These are phyloP conservation scores for Edaphochlamys debaryana DNA, from an alignment of 139 green algal species.

Conservation along the genomic window DNA sequence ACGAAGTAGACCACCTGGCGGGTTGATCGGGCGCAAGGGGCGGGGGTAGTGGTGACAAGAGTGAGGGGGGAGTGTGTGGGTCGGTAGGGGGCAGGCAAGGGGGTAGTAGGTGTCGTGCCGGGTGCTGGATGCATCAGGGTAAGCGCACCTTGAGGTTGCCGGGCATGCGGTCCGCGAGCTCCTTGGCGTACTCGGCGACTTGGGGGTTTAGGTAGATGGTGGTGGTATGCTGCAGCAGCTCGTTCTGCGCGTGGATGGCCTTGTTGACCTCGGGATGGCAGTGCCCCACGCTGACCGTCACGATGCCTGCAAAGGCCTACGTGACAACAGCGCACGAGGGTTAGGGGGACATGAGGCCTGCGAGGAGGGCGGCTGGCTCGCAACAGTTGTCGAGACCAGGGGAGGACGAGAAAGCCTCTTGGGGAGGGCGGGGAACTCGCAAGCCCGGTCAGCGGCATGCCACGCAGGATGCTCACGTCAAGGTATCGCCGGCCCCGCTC, in stretches of 20 bases:
- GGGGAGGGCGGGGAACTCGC: too few relatives aligned
- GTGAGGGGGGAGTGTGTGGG: background rate
- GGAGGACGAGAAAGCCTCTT: too few relatives aligned
- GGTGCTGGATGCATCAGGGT: background rate
- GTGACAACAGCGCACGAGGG: too few relatives aligned
- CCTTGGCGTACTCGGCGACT: constrained; percentile 83
- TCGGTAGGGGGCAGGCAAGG: background rate
- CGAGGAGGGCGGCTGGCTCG: background rate
- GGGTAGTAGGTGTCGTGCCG: background rate
- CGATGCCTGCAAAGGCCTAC: constrained; percentile 96
- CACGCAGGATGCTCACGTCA: too few relatives aligned
- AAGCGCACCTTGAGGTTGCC: constrained; percentile 73
- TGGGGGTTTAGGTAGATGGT: constrained; percentile 91
- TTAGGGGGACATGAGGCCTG: too few relatives aligned
- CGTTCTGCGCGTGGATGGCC: constrained; percentile 71
- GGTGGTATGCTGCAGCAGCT: constrained; percentile 85
- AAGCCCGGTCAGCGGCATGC: too few relatives aligned
- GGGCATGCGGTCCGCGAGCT: constrained; percentile 82
- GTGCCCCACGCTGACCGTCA: constrained; percentile 94
- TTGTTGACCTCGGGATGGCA: constrained; percentile 82
- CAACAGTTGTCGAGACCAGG: background rate
- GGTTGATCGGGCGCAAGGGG: background rate
- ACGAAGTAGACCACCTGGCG: constrained; percentile 83
- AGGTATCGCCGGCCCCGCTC: constrained; percentile 91
- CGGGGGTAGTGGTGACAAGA: background rate